Conservation (phyloP, 164 flowering plant genomes). For the Kingdonia uniflora region DNA sequence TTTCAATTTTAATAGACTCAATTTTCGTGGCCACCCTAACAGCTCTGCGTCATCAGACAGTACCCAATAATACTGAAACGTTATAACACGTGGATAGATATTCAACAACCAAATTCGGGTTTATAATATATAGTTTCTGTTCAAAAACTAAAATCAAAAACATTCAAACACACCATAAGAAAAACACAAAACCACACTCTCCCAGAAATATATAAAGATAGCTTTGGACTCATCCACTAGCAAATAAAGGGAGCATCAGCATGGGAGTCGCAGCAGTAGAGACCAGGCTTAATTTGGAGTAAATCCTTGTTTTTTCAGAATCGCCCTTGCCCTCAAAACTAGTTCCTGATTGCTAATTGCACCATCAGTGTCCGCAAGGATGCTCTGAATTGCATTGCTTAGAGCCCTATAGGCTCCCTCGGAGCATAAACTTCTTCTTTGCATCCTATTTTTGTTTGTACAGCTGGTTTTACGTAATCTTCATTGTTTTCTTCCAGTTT, state of each 20-base stretch:
- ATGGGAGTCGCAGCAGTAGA: slow-evolving; percentile 67
- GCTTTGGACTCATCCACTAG: slow-evolving; percentile 14
- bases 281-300: slow-evolving; percentile 88
- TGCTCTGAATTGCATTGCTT: slow-evolving; percentile 89
- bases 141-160: too few relatives aligned
- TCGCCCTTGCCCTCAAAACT: slow-evolving; percentile 57
- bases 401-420: slow-evolving; percentile 75
- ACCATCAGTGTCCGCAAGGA: slow-evolving; percentile 49
- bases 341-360: slow-evolving; percentile 47
- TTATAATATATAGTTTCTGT: too few relatives aligned
- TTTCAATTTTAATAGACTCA: too few relatives aligned
- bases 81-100: too few relatives aligned
- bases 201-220: too few relatives aligned
- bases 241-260: slow-evolving; percentile 61
- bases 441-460: slow-evolving; percentile 48
- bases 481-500: slow-evolving; percentile 68
- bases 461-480: slow-evolving; percentile 64
- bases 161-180: too few relatives aligned
- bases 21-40: too few relatives aligned
- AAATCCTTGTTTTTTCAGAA: slow-evolving; percentile 68
- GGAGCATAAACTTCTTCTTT: slow-evolving; percentile 62
- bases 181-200: too few relatives aligned
- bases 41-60: too few relatives aligned
- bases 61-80: too few relatives aligned
- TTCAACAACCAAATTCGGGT: too few relatives aligned